These are phyloP conservation scores for Claviceps spartinae DNA, from an alignment of 2,329 filamentous ascomycete genomes.

Conservation along the genomic window DNA sequence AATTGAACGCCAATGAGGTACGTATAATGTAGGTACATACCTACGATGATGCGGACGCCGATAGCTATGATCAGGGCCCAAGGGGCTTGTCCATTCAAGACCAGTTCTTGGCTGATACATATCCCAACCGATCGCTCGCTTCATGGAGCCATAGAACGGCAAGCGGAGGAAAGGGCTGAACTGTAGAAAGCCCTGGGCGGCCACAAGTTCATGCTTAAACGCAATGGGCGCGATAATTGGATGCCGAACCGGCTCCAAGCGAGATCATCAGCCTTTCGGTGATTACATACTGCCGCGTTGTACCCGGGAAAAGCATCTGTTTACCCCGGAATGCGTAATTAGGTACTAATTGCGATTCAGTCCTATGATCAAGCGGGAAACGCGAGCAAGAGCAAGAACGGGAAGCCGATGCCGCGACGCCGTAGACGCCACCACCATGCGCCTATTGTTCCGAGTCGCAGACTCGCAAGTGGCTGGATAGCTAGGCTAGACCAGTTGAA, in stretches of 20 bases:
- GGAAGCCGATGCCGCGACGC: background rate
- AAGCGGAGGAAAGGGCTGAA: too few relatives aligned
- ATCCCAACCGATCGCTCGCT: too few relatives aligned
- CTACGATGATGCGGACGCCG: too few relatives aligned
- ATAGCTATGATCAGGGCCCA: too few relatives aligned
- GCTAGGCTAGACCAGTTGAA: background rate
- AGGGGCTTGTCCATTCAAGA: too few relatives aligned
- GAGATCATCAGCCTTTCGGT: background rate
- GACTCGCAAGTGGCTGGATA: background rate
- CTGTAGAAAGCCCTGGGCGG: background rate
- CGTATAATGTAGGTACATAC: too few relatives aligned
- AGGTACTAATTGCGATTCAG: background rate
- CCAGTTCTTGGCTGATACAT: too few relatives aligned
- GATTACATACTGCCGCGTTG: background rate
- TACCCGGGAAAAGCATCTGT: background rate
- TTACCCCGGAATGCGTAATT: slow-evolving; percentile 1
- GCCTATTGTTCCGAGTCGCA: slow-evolving; percentile 3
- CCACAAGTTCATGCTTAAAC: background rate
- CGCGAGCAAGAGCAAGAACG: too few relatives aligned
- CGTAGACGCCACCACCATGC: background rate
- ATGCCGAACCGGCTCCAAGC: background rate
- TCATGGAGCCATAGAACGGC: too few relatives aligned
- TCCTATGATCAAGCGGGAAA: too few relatives aligned
- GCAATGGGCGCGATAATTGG: background rate
- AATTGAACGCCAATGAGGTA: too few relatives aligned